Evolutionary conservation across 2,329 filamentous ascomycete genomes (phyloP).

Genomic region (Exserohilum rostratum): DNA sequence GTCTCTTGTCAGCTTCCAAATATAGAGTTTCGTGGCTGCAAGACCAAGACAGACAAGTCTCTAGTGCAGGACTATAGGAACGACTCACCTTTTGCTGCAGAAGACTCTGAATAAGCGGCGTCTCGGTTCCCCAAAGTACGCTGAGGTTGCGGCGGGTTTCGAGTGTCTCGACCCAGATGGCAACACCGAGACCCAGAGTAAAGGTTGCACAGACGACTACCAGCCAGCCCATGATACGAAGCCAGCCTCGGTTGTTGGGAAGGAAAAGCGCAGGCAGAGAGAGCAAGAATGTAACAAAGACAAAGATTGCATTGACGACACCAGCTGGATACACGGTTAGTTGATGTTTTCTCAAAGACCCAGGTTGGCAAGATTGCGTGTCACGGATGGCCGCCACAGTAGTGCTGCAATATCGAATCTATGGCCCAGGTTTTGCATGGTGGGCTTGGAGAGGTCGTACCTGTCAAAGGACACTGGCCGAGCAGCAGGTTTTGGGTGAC

Average conservation of each 20-base stretch:
- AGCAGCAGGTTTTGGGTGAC: slow-evolving; percentile 61
- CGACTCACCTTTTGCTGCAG: slow-evolving; percentile 70
- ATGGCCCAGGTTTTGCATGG: not conserved
- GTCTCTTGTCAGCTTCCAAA: slow-evolving; percentile 26
- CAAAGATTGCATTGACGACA: slow-evolving; percentile 73
- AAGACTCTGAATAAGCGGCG: slow-evolving; percentile 65
- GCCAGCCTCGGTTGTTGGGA: slow-evolving; percentile 68
- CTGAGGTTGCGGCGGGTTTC: slow-evolving; percentile 68
- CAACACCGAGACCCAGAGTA: slow-evolving; percentile 64
- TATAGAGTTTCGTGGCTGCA: slow-evolving; percentile 8
- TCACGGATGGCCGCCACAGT: slow-evolving; percentile 28
- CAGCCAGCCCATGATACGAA: slow-evolving; percentile 72
- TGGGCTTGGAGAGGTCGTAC: slow-evolving; percentile 46
- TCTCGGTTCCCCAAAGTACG: slow-evolving; percentile 65
- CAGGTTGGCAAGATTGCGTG: slow-evolving; percentile 13
- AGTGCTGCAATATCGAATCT: slow-evolving; percentile 27
- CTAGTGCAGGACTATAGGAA: not conserved
- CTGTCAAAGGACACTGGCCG: slow-evolving; percentile 58
- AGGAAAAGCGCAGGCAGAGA: slow-evolving; percentile 75
- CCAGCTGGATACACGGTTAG: slow-evolving; percentile 58
- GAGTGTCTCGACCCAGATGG: slow-evolving; percentile 74
- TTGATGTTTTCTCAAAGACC: slow-evolving; percentile 10
- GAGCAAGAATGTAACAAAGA: slow-evolving; percentile 72
- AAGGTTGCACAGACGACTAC: slow-evolving; percentile 70
- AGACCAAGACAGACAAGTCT: not conserved